Evolutionary conservation across 2,329 filamentous ascomycete genomes (phyloP).

Genomic region (Stachybotrys elegans): DNA sequence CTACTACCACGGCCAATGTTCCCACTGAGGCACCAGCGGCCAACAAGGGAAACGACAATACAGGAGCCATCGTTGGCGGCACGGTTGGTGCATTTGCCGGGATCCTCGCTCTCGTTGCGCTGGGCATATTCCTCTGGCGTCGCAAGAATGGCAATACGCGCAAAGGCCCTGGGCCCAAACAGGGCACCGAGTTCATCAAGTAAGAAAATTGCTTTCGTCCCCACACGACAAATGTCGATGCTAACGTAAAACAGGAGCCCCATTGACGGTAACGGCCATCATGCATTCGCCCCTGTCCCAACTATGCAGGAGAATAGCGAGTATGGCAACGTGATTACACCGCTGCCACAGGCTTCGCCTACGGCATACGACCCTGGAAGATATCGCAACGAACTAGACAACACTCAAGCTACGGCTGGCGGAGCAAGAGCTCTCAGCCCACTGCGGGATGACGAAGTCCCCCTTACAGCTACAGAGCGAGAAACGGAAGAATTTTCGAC

Average conservation of each 20-base stretch:
- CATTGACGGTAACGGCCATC: slow-evolving; percentile 8
- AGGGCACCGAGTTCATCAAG: slow-evolving; percentile 36
- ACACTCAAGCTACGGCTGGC: background rate
- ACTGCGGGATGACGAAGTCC: slow-evolving; percentile 25
- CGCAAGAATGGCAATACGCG: slow-evolving; percentile 37
- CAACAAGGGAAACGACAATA: slow-evolving; percentile 14
- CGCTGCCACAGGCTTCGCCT: slow-evolving; percentile 7
- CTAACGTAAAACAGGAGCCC: background rate
- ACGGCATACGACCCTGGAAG: slow-evolving; percentile 9
- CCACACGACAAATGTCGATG: no score
- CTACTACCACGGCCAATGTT: no score
- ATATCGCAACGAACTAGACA: no score
- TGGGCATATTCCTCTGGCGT: slow-evolving; percentile 39
- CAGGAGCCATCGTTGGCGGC: slow-evolving; percentile 49
- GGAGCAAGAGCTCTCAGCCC: background rate
- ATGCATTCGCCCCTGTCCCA: slow-evolving; percentile 22
- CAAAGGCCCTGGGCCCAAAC: slow-evolving; percentile 32
- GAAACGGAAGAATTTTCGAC: slow-evolving; percentile 40
- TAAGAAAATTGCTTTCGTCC: no score
- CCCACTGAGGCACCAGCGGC: slow-evolving; percentile 6
- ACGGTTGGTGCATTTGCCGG: slow-evolving; percentile 46
- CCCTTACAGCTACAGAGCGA: slow-evolving; percentile 30
- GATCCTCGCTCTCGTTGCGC: slow-evolving; percentile 34
- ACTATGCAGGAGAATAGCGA: slow-evolving; percentile 18
- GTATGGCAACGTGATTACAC: slow-evolving; percentile 12